Base-by-base conservation (phyloP, 129 eudicot species). In the Flaveria ramosissima region DNA sequence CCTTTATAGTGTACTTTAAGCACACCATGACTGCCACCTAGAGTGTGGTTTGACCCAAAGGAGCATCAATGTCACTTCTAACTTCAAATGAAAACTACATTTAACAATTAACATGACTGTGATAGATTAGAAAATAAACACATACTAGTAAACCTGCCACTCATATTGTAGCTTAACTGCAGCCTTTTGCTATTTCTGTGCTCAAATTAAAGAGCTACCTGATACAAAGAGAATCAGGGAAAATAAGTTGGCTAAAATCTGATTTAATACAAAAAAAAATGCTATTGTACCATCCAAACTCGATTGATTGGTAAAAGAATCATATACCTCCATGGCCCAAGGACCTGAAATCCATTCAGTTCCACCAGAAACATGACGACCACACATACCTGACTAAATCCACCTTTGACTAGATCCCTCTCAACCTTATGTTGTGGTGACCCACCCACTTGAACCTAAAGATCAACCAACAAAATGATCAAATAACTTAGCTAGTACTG, bases 201-300 rank as follows among this genome's bases (percentile, higher is more conserved):
- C 87, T 90, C 96, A 85, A 90, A 90, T 46, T 88, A 86, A 60
- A 88, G 81, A 75, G 93, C 96, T 48, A 89, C 77, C 96, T 90
- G 86, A 65, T 39, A 70, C 17, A 70, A 27, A 70, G 50, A 73
- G n/a, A 74, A 77, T 43, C 55, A 69, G 13, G 17, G 30, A 60
- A 46, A 57, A 68, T 7, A 47, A 20, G 16, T 75, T 60, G 16
- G 32, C 19, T 30, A 71, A 26, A 32, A 72, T 43, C 36, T 8
- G 2, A 69, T 47, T 77, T 71, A 12, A 71, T 41, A 46, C 16
- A 47, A 32, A 47, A 32, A n/a, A 39, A 14, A 13, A 72, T 32
- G 78, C 88, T 83, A 78, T 82, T 17, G 47, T 2, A 70, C 81
- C 88, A 67, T 78, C 77, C n/a, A 83, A 53, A 69, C 1, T 19